A percentile compares a stretch with the other conserved stretches of the same genome.
phyloP scores from a whole-genome alignment of 768 basidiomycete genomes.

The Calocybe gangraenosa region DNA sequence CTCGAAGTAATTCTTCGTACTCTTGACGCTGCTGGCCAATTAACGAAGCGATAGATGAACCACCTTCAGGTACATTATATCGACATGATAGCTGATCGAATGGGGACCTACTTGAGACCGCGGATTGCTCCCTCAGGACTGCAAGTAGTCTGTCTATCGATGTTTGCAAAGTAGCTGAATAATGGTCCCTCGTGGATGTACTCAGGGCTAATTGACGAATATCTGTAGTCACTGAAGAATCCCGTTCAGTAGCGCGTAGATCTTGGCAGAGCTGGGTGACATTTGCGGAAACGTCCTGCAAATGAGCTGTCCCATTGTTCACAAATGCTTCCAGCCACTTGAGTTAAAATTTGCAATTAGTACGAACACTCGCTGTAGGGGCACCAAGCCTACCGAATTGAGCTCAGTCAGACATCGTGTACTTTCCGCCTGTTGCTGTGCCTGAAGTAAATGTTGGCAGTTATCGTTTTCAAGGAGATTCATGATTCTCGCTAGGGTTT shows the following conservation, averaged over 20 bases:
- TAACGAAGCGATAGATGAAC: conserved; percentile 41
- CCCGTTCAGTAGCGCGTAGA: conserved; percentile 33
- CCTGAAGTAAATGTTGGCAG: conserved; percentile 41
- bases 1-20: conserved; percentile 65
- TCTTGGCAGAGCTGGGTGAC: conserved; percentile 57
- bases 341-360: conserved; percentile 2
- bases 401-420: conserved; percentile 77
- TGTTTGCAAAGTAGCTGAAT: conserved; percentile 31
- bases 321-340: conserved; percentile 87
- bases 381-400: conserved; percentile 46
- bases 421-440: conserved; percentile 69
- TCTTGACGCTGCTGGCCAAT: conserved; percentile 69
- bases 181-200: conserved; percentile 31
- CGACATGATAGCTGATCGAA: neutral
- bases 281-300: conserved; percentile 54
- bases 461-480: conserved; percentile 44
- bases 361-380: too few species aligned
- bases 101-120: conserved; percentile 14
- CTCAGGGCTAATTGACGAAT: conserved; percentile 31
- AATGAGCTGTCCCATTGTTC: conserved; percentile 68
- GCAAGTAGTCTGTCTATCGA: conserved; percentile 35
- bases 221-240: conserved; percentile 27
- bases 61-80: neutral
- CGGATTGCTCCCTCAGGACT: conserved; percentile 20
- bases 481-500: conserved; percentile 39